Base-by-base conservation (phyloP, 495 filamentous ascomycete genomes). In the Aspergillus diversus region DNA sequence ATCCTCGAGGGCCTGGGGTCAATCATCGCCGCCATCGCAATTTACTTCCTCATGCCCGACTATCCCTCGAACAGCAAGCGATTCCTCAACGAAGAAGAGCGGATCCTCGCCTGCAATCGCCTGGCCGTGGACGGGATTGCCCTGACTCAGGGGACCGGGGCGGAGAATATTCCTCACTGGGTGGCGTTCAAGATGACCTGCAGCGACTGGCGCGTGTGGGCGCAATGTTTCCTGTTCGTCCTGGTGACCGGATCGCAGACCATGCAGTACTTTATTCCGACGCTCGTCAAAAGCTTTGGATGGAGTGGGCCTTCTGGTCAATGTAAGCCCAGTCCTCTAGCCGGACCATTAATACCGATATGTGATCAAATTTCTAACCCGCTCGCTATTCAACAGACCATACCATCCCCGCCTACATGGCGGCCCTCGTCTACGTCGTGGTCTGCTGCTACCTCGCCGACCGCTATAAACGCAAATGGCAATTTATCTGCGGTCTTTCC, bases 31-130 rank as follows among this genome's bases (percentile, higher is more conserved):
- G 49, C 49, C n/a, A 31, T 52, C n/a, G 49, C 12, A 5, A 52
- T 52, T 32, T 52, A 52, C 17, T 52, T 52, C 49, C 15, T 52
- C n/a, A 52, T 52, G 49, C 49, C 49, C n/a, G 49, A 52, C 49
- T 52, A 52, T 31, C 49, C 49, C 49, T 52, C 49, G 21, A 52
- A 21, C 1, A 52, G 49, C 49, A 21, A 11, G n/a, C 5, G 49
- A 21, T 52, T 52, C 21, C 21, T 52, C 15, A 52, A 5, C 49
- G 49, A 52, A 4, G 49, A 52, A 31, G 49, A 52, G 49, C 17
- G 49, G 11, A 31, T 52, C 5, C 49, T 52, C 49, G 49, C 49
- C 13, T 52, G 49, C 49, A 52, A 52, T 21, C 15, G 49, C 0
- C 49, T 52, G 1, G 49, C 49, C 49, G 49, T 52, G n/a, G 49